Evolutionary conservation across 1,284 basidiomycete species (phyloP), one percentile per base, ranked within the genome.

Genomic region (Singerocomus inundabilis): DNA sequence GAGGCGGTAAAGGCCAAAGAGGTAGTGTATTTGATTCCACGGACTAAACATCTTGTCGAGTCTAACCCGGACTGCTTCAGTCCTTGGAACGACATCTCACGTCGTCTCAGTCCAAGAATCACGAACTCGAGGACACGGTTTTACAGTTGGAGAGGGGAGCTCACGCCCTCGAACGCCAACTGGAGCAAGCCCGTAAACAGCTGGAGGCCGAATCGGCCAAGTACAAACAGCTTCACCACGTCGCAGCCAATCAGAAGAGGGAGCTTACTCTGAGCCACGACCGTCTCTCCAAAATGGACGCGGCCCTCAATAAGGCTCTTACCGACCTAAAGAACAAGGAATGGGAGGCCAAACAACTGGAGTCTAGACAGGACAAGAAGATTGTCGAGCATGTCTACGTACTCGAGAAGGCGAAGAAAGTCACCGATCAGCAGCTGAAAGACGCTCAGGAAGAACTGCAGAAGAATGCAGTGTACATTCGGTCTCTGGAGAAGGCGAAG

Each of bases 341-440:
- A 63, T 89, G 86, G 79, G 91, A 96, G 52, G 80, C 93, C 54
- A 88, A 85, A 53, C 87, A 93, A 52, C 72, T 95, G 13, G 87
- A 92, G 51, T 88, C 88, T 7, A 83, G 85, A 64, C 91, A 95
- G 69, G 93, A 98, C 76, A 98, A 96, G 77, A 98, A 93, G 12
- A 97, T 98, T 51, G 94, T 99, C 42, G 96, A 99, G 70, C 97
- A 99, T 64, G 94, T 99, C 18, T 91, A 99, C 61, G 97, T 99
- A 15, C 79, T 98, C 6, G 95, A 99, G 67, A 92, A 97, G 64
- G 96, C 97, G 10, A 98, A 98, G 70, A 89, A 89, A 51, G 87
- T 97, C 55, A 97, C 97, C 1, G 96, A 99, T 66, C 83, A 90
- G 25, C 93, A 98, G 67, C 82, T 98, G 7, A 81, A 77, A 25